Conservation (phyloP, 495 filamentous ascomycete genomes). For the Podospora pseudopauciseta region DNA sequence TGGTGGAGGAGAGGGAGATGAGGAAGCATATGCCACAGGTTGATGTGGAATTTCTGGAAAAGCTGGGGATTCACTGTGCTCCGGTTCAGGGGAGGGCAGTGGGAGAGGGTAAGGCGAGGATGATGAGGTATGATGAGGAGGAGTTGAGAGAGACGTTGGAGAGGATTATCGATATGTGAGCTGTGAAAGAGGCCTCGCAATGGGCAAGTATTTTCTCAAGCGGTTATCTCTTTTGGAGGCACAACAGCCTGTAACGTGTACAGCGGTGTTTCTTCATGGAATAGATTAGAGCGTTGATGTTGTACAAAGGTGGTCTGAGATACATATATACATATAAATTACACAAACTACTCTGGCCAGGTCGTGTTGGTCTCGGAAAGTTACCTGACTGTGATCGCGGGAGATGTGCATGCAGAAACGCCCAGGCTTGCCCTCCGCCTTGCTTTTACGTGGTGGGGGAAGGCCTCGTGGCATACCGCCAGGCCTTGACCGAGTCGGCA, state of each 20-base stretch:
- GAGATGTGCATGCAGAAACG: not conserved
- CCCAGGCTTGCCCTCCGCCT: not conserved
- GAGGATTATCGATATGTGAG: constrained; percentile 58
- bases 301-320: not conserved
- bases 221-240: not conserved
- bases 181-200: not conserved
- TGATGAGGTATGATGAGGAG: constrained; percentile 68
- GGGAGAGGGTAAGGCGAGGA: constrained; percentile 29
- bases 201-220: not conserved
- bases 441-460: not conserved
- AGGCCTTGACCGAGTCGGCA: not conserved
- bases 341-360: not conserved
- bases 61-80: constrained; percentile 71
- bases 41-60: constrained; percentile 58
- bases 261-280: not conserved
- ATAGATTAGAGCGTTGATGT: not conserved
- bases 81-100: constrained; percentile 69
- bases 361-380: not conserved
- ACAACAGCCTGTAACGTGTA: not conserved
- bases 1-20: constrained; percentile 52
- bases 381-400: not conserved
- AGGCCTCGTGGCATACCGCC: not conserved
- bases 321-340: not conserved
- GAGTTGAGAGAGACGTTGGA: constrained; percentile 74
- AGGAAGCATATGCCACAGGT: constrained; percentile 58